phyloP scores from a whole-genome alignment of 2,329 filamentous ascomycete species.

The Talaromyces sp. region DNA sequence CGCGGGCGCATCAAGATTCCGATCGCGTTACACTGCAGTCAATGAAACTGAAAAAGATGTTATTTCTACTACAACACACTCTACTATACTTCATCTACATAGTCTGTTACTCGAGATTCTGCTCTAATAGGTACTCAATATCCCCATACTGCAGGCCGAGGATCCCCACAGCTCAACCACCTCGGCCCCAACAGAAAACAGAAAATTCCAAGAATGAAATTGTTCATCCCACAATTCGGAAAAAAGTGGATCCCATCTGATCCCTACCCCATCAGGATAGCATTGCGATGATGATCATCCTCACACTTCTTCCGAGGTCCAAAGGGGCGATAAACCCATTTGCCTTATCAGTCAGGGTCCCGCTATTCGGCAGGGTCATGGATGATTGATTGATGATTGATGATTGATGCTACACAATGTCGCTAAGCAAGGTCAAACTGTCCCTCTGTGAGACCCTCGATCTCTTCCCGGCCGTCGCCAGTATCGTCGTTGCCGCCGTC shows the following conservation, averaged over 20 bases:
- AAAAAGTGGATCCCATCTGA: constrained; percentile 5
- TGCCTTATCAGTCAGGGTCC: constrained; percentile 4
- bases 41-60: too few relatives aligned
- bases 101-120: too few relatives aligned
- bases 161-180: neutral
- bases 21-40: too few relatives aligned
- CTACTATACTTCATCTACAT: too few relatives aligned
- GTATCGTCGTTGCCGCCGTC: constrained; percentile 28
- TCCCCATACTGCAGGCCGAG: too few relatives aligned
- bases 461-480: constrained; percentile 35
- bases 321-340: neutral
- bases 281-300: constrained; percentile 18
- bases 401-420: constrained; percentile 17
- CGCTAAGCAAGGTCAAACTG: constrained; percentile 24
- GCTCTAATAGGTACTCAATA: too few relatives aligned
- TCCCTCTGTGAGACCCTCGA: constrained; percentile 36
- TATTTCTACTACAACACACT: too few relatives aligned
- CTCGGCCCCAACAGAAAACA: constrained; percentile 8
- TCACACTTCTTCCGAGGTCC: constrained; percentile 6
- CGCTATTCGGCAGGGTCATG: neutral
- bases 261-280: constrained; percentile 16
- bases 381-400: too few relatives aligned
- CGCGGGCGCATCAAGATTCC: too few relatives aligned
- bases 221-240: too few relatives aligned
- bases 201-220: neutral